Base-by-base conservation (phyloP, 1,284 basidiomycete species). In the Ceratobasidium sp. region DNA sequence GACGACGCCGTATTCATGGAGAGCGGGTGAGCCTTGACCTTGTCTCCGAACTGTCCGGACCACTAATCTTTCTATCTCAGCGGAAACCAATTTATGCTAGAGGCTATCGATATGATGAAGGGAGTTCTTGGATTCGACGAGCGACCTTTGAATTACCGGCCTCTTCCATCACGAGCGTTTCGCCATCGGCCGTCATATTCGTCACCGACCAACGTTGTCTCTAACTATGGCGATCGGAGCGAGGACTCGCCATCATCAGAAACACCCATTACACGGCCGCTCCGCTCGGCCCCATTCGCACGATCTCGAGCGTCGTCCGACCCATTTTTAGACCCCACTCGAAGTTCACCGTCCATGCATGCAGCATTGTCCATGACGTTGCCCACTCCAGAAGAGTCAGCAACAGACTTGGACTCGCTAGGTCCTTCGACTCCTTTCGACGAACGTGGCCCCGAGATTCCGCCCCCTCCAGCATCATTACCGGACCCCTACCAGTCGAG, bases 1-100 rank as follows among this genome's bases (percentile, higher is more conserved):
- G 80, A 81, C 44, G 80, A 81, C 73, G 78, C 79, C 20, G 77
- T 80, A 42, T 81, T 81, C 66, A 78, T 81, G 73, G 80, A 81
- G 68, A 80, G 78, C 74, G 80, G 78, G 80, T 80, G 69, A 71
- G 80, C 62, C 65, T 46, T 26, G 23, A 61, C 48, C 77, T 59
- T 50, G 28, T 57, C 38, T 52, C 62, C 64, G 40, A 59, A 50
- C n/a, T 23, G 40, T 64, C 17, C 66, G 56, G 69, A 26, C 28
- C 38, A 64, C 69, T 56, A 38, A 57, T 23, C 7, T 75, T 61
- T 20, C 64, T 57, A 48, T 42, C 73, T 4, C 59, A 80, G 80
- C 15, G 79, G 80, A 59, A 81, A 81, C 42, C 67, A 77, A 28
- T 79, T 81, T 61, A 79, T 81, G 42, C 50, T 57, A 17, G 81